phyloP scores from a whole-genome alignment of 345 rosid genomes.

The Schrenkiella parvula region DNA sequence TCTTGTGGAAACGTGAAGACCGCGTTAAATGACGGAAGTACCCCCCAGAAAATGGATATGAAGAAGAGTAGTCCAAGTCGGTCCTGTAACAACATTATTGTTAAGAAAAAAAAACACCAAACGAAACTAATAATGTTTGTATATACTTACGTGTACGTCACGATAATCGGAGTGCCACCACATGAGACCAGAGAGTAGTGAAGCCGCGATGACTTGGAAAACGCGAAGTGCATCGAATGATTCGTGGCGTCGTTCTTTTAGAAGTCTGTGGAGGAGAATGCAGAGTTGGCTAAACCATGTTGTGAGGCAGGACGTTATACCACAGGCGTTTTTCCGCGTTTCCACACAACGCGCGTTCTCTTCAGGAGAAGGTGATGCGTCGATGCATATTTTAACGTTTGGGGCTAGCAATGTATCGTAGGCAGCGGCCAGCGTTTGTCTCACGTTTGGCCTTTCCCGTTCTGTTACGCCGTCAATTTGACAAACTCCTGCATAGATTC shows the following conservation, averaged over 20 bases:
- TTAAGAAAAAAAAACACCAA: neutral
- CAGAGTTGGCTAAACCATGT: slow-evolving; percentile 72
- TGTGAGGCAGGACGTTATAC: slow-evolving; percentile 19
- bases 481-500: slow-evolving; percentile 52
- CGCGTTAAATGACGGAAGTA: slow-evolving; percentile 78
- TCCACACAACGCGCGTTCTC: slow-evolving; percentile 25
- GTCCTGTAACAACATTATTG: slow-evolving; percentile 40
- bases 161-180: slow-evolving; percentile 89
- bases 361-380: slow-evolving; percentile 35
- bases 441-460: slow-evolving; percentile 65
- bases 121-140: neutral
- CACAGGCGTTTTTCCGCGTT: slow-evolving; percentile 16
- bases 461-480: slow-evolving; percentile 50
- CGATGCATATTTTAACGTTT: slow-evolving; percentile 45
- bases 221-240: slow-evolving; percentile 65
- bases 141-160: slow-evolving; percentile 39
- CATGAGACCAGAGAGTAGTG: slow-evolving; percentile 66
- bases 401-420: slow-evolving; percentile 61
- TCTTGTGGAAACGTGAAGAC: slow-evolving; percentile 94
- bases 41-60: slow-evolving; percentile 92
- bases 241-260: slow-evolving; percentile 82
- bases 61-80: slow-evolving; percentile 85
- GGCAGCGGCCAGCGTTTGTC: slow-evolving; percentile 49
- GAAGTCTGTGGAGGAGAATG: slow-evolving; percentile 73
- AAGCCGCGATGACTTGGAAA: slow-evolving; percentile 73